Conservation (phyloP, 2,329 filamentous ascomycete genomes). For the Tympanopsis confertula region DNA sequence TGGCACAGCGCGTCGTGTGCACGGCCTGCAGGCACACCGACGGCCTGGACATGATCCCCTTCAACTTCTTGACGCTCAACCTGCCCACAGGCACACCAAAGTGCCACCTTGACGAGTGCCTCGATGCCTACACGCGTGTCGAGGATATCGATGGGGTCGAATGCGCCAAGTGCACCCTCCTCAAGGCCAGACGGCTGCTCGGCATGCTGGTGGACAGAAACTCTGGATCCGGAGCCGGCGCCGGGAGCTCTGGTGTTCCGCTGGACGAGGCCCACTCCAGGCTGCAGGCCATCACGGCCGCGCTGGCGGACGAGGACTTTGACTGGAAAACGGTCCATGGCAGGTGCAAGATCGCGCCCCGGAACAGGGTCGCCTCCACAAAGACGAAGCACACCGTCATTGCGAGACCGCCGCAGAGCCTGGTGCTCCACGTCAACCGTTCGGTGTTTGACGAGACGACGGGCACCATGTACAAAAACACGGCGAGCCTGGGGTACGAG, state of each 20-base stretch:
- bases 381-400: slow-evolving; percentile 87
- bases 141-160: slow-evolving; percentile 83
- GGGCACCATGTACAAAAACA: slow-evolving; percentile 72
- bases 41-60: slow-evolving; percentile 78
- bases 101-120: slow-evolving; percentile 65
- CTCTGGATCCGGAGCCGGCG: slow-evolving; percentile 21
- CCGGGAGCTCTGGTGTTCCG: slow-evolving; percentile 12
- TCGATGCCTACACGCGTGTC: slow-evolving; percentile 75
- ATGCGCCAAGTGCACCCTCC: slow-evolving; percentile 79
- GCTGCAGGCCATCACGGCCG: slow-evolving; percentile 54
- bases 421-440: slow-evolving; percentile 81
- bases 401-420: slow-evolving; percentile 66
- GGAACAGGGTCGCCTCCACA: slow-evolving; percentile 61
- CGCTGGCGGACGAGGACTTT: slow-evolving; percentile 71
- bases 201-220: slow-evolving; percentile 10
- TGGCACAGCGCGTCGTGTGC: slow-evolving; percentile 82
- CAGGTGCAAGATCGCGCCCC: slow-evolving; percentile 54
- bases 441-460: slow-evolving; percentile 82
- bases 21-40: slow-evolving; percentile 76
- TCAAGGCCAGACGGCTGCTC: slow-evolving; percentile 39
- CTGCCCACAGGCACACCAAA: slow-evolving; percentile 49
- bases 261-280: slow-evolving; percentile 31
- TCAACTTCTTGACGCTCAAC: slow-evolving; percentile 84
- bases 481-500: slow-evolving; percentile 68
- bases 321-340: slow-evolving; percentile 53